Conservation (phyloP, 352 stramenopile species). For the Pythium grandisporangium region DNA sequence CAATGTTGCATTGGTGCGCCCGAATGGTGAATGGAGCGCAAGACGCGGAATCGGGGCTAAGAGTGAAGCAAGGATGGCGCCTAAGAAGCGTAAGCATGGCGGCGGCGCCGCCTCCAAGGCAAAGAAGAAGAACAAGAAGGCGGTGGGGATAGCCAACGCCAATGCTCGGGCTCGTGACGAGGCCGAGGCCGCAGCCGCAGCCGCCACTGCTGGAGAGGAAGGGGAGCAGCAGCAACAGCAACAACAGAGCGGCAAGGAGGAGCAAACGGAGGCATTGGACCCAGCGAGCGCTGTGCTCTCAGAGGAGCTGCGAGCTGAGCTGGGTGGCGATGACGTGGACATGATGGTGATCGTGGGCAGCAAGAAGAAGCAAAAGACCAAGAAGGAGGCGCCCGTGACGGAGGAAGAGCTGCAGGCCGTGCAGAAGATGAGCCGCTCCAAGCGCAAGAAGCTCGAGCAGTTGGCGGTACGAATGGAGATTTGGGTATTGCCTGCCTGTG, state of each 20-base stretch:
- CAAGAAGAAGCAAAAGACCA: slow-evolving; percentile 43
- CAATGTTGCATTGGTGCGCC: too few species aligned
- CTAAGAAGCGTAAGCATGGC: slow-evolving; percentile 58
- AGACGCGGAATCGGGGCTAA: too few species aligned
- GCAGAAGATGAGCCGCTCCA: slow-evolving; percentile 66
- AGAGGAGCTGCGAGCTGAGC: slow-evolving; percentile 50
- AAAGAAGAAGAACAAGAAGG: slow-evolving; percentile 48
- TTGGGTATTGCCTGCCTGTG: too few species aligned
- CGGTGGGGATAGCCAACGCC: too few species aligned
- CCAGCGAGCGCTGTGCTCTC: slow-evolving; percentile 64
- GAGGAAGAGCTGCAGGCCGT: slow-evolving; percentile 57
- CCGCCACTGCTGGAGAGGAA: too few species aligned
- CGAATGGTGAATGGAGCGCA: background rate
- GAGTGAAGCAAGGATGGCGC: slow-evolving; percentile 28
- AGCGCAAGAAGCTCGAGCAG: slow-evolving; percentile 74
- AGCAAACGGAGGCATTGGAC: too few species aligned
- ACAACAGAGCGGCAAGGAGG: too few species aligned
- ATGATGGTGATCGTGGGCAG: slow-evolving; percentile 45
- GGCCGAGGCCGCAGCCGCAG: slow-evolving; percentile 1
- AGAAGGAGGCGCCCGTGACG: slow-evolving; percentile 27
- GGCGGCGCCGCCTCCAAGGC: slow-evolving; percentile 17
- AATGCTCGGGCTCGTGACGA: slow-evolving; percentile 11
- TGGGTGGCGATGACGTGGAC: slow-evolving; percentile 48
- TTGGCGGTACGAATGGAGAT: slow-evolving; percentile 23
- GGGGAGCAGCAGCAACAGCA: too few species aligned